Evolutionary conservation across 257 asterid genomes (phyloP), one percentile per base, ranked within the genome.

Genomic region (Solanum chiquidenum): DNA sequence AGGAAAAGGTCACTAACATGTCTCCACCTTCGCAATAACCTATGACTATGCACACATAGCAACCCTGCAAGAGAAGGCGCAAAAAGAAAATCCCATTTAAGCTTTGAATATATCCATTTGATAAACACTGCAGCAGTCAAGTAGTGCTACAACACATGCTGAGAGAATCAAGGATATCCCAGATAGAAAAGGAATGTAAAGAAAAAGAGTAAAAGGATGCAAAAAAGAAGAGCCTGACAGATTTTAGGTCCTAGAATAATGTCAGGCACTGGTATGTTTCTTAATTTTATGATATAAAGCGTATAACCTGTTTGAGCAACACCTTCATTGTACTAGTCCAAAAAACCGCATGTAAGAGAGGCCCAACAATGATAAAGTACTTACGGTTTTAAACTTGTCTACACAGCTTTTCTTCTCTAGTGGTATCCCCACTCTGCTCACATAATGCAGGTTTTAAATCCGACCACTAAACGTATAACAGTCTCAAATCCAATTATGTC

Each of bases 11-110:
- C 46, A 87, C 98, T 94, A 91, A 96, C 99, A 96, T 95, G 88
- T 95, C 99, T 89, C 99, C 98, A 87, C 98, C 99, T 94, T 96
- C 98, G 91, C 99, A 96, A 91, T 94, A 96, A 86, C 98, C 98
- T 66, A 95, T 94, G 89, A 96, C 86, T 88, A 96, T 96, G 95
- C 99, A 96, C 75, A 96, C 99, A 80, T 96, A 96, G 94, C 98
- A 95, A 86, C 98, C 99, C 98, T 94, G 98, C 80, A 88, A 87
- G 72, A 52, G 86, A 88, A 86, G 62, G 85, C 73, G 83, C 31
- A n/a, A 86, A 3, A 79, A 84, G 40, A 42, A 25, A 87, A 55
- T 84, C 88, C 85, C 76, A 44, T 71, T 55, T 80, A 46, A 46
- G 68, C 68, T 46, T 80, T 31, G 42, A 80, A 29, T 80, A 16